These are phyloP conservation scores for Pseudocohnilembus persalinus DNA, from an alignment of 169 alveolate genomes.

Conservation along the genomic window DNA sequence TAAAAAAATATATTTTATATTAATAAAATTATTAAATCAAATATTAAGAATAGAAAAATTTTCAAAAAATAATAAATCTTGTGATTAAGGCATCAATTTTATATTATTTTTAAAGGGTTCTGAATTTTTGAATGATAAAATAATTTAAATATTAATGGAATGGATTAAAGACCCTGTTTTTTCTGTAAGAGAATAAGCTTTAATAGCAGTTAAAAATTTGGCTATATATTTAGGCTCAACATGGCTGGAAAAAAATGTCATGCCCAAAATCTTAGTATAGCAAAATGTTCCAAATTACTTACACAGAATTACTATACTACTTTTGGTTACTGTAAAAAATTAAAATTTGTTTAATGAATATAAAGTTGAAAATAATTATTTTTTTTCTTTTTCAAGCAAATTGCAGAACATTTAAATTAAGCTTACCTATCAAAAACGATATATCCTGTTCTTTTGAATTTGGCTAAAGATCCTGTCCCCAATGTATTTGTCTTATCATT, in stretches of 20 bases:
- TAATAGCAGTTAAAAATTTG: constrained; percentile 53
- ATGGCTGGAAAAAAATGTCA: constrained; percentile 67
- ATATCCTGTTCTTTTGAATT: constrained; percentile 50
- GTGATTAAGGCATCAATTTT: too few relatives aligned
- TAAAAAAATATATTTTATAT: constrained; percentile 27
- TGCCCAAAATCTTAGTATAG: constrained; percentile 58
- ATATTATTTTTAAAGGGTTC: constrained; percentile 40
- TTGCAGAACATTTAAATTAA: constrained; percentile 43
- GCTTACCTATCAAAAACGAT: constrained; percentile 59
- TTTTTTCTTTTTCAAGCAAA: constrained; percentile 10
- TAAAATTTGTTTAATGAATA: too few relatives aligned
- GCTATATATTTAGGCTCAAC: constrained; percentile 58
- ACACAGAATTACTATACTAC: constrained; percentile 67
- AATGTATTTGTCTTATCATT: too few relatives aligned
- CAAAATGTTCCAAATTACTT: constrained; percentile 63
- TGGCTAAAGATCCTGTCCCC: constrained; percentile 70
- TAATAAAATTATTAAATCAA: too few relatives aligned
- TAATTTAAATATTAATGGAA: constrained; percentile 62
- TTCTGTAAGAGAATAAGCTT: constrained; percentile 61
- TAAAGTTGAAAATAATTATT: not conserved
- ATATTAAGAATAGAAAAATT: too few relatives aligned
- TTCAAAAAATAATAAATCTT: too few relatives aligned
- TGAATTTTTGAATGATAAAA: constrained; percentile 63
- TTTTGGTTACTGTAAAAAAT: constrained; percentile 49
- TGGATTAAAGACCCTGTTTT: constrained; percentile 68